Evolutionary conservation across 441 rosid genomes (phyloP).

Genomic region (Syzygium malaccense): DNA sequence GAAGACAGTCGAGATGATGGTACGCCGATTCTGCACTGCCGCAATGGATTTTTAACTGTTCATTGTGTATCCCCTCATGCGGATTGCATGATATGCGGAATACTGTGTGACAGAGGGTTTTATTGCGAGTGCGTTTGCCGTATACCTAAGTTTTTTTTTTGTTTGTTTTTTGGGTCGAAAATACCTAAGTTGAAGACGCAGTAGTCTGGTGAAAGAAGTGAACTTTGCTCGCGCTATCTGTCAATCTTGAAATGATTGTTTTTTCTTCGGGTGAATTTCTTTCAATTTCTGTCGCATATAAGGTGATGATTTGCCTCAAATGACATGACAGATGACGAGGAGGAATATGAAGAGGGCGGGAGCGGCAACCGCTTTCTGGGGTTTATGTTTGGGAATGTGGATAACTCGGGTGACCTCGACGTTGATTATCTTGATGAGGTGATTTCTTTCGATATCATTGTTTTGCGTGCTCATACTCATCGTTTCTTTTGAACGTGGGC

Average conservation of each 20-base stretch:
- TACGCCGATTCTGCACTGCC: not conserved
- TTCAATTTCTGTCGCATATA: not conserved
- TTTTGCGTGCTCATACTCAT: not conserved
- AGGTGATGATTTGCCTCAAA: not conserved
- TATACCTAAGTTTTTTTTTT: not conserved
- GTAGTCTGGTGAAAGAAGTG: not conserved
- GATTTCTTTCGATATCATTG: not conserved
- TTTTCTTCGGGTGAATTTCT: not conserved
- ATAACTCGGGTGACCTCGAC: constrained; percentile 92
- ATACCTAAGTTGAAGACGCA: not conserved
- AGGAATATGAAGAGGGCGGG: constrained; percentile 65
- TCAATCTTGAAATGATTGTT: not conserved
- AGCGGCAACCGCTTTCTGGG: constrained; percentile 76
- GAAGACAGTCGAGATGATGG: constrained; percentile 38
- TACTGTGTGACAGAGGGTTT: not conserved
- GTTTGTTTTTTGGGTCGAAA: no score
- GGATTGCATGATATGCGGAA: not conserved
- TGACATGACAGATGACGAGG: constrained; percentile 63
- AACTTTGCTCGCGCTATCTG: not conserved
- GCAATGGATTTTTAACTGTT: not conserved
- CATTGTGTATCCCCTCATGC: not conserved
- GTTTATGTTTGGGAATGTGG: constrained; percentile 93
- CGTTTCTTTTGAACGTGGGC: not conserved
- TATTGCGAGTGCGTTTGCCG: not conserved
- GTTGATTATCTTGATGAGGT: constrained; percentile 99